Conservation (phyloP, 495 filamentous ascomycete genomes). For the Evernia prunastri region DNA sequence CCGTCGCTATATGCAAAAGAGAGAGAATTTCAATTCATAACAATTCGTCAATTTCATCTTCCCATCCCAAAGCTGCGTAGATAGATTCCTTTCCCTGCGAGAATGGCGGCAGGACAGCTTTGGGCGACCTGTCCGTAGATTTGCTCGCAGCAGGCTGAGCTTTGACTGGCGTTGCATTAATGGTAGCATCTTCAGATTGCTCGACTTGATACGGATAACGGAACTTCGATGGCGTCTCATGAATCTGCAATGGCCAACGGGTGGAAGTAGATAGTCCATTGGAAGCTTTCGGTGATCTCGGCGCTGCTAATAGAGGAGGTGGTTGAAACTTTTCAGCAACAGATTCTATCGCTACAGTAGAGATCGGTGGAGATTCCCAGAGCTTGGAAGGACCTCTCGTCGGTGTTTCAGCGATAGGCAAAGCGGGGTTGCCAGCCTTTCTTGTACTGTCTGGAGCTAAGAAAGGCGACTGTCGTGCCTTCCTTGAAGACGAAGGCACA, state of each 20-base stretch:
- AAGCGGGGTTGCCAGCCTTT: background rate
- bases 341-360: background rate
- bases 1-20: slow-evolving; percentile 19
- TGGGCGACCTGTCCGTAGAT: background rate
- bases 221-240: slow-evolving; percentile 8
- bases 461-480: background rate
- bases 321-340: background rate
- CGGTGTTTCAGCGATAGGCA: slow-evolving; percentile 47
- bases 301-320: slow-evolving; percentile 2
- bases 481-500: slow-evolving; percentile 25
- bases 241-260: background rate
- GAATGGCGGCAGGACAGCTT: slow-evolving; percentile 10
- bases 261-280: background rate
- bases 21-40: slow-evolving; percentile 23
- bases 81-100: slow-evolving; percentile 42
- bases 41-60: slow-evolving; percentile 55
- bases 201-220: background rate
- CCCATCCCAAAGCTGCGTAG: slow-evolving; percentile 72
- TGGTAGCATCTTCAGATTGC: slow-evolving; percentile 11
- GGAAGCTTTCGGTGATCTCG: background rate
- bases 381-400: slow-evolving; percentile 41
- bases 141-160: slow-evolving; percentile 27
- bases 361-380: slow-evolving; percentile 29
- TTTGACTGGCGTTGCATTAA: slow-evolving; percentile 25
- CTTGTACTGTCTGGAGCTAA: background rate